A percentile compares a stretch with the other conserved stretches of the same genome.
Evolutionary conservation across 352 stramenopile genomes (phyloP).

Genomic region (Globisporangium takayamanum): DNA sequence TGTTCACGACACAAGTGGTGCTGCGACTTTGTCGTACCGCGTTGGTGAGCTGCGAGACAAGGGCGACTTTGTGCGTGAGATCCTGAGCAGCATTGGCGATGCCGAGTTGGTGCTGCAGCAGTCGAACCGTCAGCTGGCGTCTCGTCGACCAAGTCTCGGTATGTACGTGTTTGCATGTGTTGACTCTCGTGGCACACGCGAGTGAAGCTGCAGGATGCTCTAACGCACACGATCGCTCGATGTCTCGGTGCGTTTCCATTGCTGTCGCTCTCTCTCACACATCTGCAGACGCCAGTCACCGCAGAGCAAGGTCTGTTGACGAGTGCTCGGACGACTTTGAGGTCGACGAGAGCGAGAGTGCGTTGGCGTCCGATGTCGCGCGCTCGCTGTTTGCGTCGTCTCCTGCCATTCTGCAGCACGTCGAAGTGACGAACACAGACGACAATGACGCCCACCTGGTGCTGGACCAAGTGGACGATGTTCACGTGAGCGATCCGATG

Average conservation of each 20-base stretch:
- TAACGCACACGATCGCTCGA: background rate
- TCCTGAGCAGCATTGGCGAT: conserved; percentile 52
- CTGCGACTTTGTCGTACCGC: background rate
- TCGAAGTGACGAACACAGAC: background rate
- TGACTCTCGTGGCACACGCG: background rate
- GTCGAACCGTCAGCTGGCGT: conserved; percentile 9
- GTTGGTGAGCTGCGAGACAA: conserved; percentile 18
- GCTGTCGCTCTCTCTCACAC: background rate
- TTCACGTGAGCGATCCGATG: conserved; percentile 39
- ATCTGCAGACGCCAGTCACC: background rate
- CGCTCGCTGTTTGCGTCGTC: conserved; percentile 6
- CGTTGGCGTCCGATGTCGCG: conserved; percentile 3
- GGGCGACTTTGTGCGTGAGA: conserved; percentile 48
- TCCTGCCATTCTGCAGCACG: background rate
- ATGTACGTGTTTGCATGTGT: background rate
- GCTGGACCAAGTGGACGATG: conserved; percentile 12
- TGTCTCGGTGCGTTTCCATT: background rate
- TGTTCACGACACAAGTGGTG: background rate
- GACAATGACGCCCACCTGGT: background rate
- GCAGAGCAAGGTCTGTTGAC: background rate
- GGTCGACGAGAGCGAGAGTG: background rate
- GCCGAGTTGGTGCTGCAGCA: conserved; percentile 51
- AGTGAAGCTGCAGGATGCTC: background rate
- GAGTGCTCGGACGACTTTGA: conserved; percentile 17
- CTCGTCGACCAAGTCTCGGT: background rate